Evolutionary conservation across 2,329 filamentous ascomycete species (phyloP).

Genomic region (Paradendryphiella salina): DNA sequence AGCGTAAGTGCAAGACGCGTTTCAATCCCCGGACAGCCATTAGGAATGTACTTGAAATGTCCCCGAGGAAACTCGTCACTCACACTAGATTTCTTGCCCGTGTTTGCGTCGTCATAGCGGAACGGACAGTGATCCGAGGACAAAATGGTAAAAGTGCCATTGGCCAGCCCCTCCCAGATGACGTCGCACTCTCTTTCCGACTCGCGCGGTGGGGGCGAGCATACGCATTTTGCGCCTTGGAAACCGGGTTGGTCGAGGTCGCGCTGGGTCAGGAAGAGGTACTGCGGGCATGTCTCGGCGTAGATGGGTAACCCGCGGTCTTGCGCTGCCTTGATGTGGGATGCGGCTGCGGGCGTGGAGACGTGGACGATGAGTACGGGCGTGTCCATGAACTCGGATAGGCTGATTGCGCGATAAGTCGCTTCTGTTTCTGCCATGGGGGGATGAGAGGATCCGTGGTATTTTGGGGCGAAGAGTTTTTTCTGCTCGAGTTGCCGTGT

Average conservation of each 20-base stretch:
- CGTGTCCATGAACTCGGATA: slow-evolving; percentile 56
- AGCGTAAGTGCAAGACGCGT: slow-evolving; percentile 58
- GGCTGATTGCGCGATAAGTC: slow-evolving; percentile 57
- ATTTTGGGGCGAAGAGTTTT: slow-evolving; percentile 55
- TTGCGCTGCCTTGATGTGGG: slow-evolving; percentile 55
- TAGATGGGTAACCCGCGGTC: slow-evolving; percentile 55
- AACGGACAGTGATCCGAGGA: slow-evolving; percentile 56
- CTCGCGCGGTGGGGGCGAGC: slow-evolving; percentile 57
- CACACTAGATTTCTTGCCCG: slow-evolving; percentile 55
- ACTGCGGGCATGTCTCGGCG: slow-evolving; percentile 62
- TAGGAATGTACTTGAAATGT: slow-evolving; percentile 61
- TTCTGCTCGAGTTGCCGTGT: slow-evolving; percentile 57
- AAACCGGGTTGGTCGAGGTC: slow-evolving; percentile 57
- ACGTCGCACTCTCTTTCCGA: slow-evolving; percentile 53
- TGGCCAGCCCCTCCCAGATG: slow-evolving; percentile 56
- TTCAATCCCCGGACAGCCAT: slow-evolving; percentile 62
- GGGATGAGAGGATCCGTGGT: slow-evolving; percentile 56
- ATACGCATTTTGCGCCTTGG: slow-evolving; percentile 60
- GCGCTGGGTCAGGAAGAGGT: slow-evolving; percentile 58
- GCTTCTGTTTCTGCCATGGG: slow-evolving; percentile 57
- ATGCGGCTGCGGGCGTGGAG: slow-evolving; percentile 52
- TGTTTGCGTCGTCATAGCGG: slow-evolving; percentile 50
- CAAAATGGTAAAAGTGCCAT: slow-evolving; percentile 59
- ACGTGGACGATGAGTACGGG: slow-evolving; percentile 61
- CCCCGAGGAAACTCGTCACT: slow-evolving; percentile 50